Conservation (phyloP, 1,139 yeast species). For the Yamadazyma siamensis region DNA sequence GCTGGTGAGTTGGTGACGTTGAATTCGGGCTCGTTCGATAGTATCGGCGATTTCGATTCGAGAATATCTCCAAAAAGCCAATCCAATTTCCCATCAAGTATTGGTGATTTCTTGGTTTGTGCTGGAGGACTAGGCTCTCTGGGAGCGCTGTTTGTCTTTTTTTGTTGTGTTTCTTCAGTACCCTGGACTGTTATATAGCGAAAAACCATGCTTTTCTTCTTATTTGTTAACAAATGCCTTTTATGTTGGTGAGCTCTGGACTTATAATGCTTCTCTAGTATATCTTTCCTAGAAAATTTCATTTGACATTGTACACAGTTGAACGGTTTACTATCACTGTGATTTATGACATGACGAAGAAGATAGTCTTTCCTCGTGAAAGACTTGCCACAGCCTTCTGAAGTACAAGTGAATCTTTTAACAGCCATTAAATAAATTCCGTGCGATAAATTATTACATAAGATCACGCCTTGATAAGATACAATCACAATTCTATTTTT, state of each 20-base stretch:
- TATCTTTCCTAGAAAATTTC: conserved; percentile 10
- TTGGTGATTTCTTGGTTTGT: neutral
- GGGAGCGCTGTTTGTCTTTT: neutral
- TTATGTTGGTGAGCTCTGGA: conserved; percentile 6
- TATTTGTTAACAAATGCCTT: conserved; percentile 1
- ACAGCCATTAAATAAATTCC: too few relatives aligned
- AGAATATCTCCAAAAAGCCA: conserved; percentile 2
- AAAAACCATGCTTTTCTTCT: neutral
- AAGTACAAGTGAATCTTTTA: conserved; percentile 1
- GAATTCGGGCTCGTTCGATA: too few relatives aligned
- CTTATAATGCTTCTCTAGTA: conserved; percentile 13
- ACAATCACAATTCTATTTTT: too few relatives aligned
- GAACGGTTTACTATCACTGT: conserved; percentile 7
- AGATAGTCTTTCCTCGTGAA: conserved; percentile 12
- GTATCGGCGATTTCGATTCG: too few relatives aligned
- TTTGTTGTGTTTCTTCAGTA: neutral
- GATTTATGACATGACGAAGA: conserved; percentile 9
- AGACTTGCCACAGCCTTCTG: conserved; percentile 4
- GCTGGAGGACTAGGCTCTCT: neutral
- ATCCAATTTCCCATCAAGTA: neutral
- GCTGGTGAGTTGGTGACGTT: too few relatives aligned
- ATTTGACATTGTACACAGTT: conserved; percentile 8
- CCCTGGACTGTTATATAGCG: neutral
- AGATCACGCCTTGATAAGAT: too few relatives aligned
- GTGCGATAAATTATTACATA: too few relatives aligned